phyloP scores from a whole-genome alignment of 1,139 yeast genomes.

The Zygosaccharomyces sapae region DNA sequence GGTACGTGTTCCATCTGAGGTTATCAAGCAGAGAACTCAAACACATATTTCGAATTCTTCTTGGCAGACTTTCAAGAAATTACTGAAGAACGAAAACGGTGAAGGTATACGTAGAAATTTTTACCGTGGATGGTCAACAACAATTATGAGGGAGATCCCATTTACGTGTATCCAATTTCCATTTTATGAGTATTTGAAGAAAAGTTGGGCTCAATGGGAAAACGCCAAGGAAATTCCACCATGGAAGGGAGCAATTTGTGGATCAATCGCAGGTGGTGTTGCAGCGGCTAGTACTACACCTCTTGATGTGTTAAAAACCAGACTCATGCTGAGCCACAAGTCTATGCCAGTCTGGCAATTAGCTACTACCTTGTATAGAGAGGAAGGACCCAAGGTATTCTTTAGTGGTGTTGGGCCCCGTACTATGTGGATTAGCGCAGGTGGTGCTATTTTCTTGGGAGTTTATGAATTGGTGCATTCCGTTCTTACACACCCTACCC shows the following conservation, averaged over 20 bases:
- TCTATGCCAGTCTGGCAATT: constrained; percentile 47
- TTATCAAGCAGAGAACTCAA: constrained; percentile 91
- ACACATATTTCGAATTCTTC: constrained; percentile 56
- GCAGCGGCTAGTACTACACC: constrained; percentile 97
- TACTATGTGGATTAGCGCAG: constrained; percentile 96
- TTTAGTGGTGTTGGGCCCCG: constrained; percentile 87
- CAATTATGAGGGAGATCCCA: constrained; percentile 91
- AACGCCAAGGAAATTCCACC: constrained; percentile 44
- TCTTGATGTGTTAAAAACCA: constrained; percentile 83
- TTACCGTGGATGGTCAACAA: constrained; percentile 89
- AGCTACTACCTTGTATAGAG: constrained; percentile 46
- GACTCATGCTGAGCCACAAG: constrained; percentile 71
- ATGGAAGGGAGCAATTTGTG: constrained; percentile 85
- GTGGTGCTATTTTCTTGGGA: constrained; percentile 96
- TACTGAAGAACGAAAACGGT: constrained; percentile 58
- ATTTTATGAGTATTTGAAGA: constrained; percentile 76
- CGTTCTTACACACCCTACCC: constrained; percentile 17
- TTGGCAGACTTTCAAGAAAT: constrained; percentile 57
- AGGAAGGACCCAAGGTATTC: constrained; percentile 68
- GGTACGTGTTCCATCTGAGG: constrained; percentile 95
- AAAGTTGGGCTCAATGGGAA: constrained; percentile 45
- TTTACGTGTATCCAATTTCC: constrained; percentile 95
- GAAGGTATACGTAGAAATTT: constrained; percentile 76
- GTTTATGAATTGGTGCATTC: constrained; percentile 73
- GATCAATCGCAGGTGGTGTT: constrained; percentile 88